These are phyloP conservation scores for Neopestalotiopsis rosae DNA, from an alignment of 2,329 filamentous ascomycete genomes.

Conservation along the genomic window DNA sequence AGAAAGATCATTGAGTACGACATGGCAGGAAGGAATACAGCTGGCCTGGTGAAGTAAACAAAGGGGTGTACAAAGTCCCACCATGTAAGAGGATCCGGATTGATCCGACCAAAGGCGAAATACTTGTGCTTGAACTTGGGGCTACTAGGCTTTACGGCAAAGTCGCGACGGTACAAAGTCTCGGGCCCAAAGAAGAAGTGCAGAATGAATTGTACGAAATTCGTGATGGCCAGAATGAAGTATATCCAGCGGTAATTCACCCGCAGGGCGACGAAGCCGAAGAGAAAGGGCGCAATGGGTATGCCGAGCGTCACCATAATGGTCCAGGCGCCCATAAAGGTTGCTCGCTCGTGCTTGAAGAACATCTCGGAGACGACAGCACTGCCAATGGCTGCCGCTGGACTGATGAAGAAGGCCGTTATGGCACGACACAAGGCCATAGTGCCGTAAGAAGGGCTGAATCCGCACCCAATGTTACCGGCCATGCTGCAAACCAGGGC, in stretches of 20 bases:
- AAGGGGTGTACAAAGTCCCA: slow-evolving; percentile 58
- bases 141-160: slow-evolving; percentile 35
- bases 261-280: slow-evolving; percentile 53
- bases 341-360: slow-evolving; percentile 58
- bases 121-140: slow-evolving; percentile 51
- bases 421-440: slow-evolving; percentile 59
- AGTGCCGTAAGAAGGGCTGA: slow-evolving; percentile 51
- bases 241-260: slow-evolving; percentile 64
- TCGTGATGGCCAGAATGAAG: slow-evolving; percentile 62
- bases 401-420: slow-evolving; percentile 60
- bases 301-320: slow-evolving; percentile 34
- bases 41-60: slow-evolving; percentile 47
- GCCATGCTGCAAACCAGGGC: slow-evolving; percentile 51
- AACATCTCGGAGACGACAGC: slow-evolving; percentile 63
- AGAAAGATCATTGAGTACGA: slow-evolving; percentile 64
- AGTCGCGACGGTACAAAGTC: slow-evolving; percentile 54
- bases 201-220: slow-evolving; percentile 59
- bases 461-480: slow-evolving; percentile 59
- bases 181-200: slow-evolving; percentile 62
- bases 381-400: slow-evolving; percentile 59
- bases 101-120: slow-evolving; percentile 53
- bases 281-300: slow-evolving; percentile 38
- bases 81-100: slow-evolving; percentile 52
- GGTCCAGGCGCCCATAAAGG: slow-evolving; percentile 65
- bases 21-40: slow-evolving; percentile 54